Percentiles rank a stretch among this genome's conserved stretches.
phyloP scores from a whole-genome alignment of 179 eudicot species.

The Gypsophila paniculata region DNA sequence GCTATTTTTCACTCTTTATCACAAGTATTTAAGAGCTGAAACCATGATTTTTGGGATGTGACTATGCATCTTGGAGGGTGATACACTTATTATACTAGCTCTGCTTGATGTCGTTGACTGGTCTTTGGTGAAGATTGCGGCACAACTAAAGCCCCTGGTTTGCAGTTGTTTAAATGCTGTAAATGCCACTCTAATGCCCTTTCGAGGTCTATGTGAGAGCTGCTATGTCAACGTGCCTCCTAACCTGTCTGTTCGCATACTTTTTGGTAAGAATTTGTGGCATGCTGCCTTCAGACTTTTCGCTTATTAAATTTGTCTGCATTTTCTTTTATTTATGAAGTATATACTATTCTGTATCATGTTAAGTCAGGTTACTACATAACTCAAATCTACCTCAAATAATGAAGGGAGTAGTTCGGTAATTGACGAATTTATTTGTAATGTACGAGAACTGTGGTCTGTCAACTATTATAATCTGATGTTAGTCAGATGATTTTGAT shows the following conservation, averaged over 20 bases:
- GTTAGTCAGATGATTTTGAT: not conserved
- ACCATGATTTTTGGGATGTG: not conserved
- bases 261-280: not conserved
- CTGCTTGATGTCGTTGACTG: not conserved
- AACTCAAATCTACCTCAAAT: not conserved
- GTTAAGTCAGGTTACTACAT: not conserved
- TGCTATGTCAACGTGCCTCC: not conserved
- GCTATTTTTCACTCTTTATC: not conserved
- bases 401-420: not conserved
- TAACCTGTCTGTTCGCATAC: not conserved
- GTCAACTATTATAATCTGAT: not conserved
- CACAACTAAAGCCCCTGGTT: not conserved
- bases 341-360: not conserved
- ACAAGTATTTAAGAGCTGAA: not conserved
- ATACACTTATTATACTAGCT: not conserved
- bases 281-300: not conserved
- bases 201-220: not conserved
- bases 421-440: not conserved
- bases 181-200: not conserved
- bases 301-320: not conserved
- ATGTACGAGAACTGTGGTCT: not conserved
- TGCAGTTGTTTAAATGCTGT: not conserved
- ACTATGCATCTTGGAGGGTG: not conserved
- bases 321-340: not conserved
- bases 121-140: constrained; percentile 4